Percentiles rank a stretch among this genome's conserved stretches.
phyloP scores from a whole-genome alignment of 148 eudicot species.

The Rhododendron molle region DNA sequence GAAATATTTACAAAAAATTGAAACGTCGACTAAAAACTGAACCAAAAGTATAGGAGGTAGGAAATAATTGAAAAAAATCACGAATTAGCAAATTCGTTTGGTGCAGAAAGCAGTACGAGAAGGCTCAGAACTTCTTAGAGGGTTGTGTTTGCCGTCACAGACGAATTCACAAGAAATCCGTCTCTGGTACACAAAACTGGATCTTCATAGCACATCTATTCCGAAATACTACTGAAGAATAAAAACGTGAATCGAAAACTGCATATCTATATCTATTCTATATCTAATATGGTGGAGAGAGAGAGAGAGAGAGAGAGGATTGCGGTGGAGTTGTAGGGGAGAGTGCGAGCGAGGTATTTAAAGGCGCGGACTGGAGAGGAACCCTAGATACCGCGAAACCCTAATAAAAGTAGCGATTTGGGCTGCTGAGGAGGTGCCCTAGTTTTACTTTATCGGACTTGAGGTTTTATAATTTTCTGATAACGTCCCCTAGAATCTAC shows the following conservation, averaged over 20 bases:
- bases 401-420: not conserved
- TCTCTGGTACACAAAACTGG: constrained; percentile 37
- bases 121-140: constrained; percentile 85
- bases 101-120: not conserved
- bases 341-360: not conserved
- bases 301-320: not conserved
- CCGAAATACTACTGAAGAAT: not conserved
- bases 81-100: not conserved
- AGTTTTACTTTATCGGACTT: not conserved
- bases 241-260: not conserved
- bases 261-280: not conserved
- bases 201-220: constrained; percentile 23
- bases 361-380: not conserved
- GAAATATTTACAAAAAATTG: not conserved
- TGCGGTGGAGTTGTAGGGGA: too few relatives aligned
- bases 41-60: not conserved
- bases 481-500: not conserved
- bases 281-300: not conserved
- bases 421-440: not conserved
- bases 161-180: constrained; percentile 14
- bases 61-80: not conserved
- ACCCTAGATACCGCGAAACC: constrained; percentile 2
- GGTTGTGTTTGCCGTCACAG: constrained; percentile 61
- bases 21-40: not conserved
- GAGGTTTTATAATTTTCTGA: not conserved